Percentiles rank a stretch among this genome's conserved stretches.
Evolutionary conservation across 306 rosid genomes (phyloP).

Genomic region (Casuarina cunninghamiana): DNA sequence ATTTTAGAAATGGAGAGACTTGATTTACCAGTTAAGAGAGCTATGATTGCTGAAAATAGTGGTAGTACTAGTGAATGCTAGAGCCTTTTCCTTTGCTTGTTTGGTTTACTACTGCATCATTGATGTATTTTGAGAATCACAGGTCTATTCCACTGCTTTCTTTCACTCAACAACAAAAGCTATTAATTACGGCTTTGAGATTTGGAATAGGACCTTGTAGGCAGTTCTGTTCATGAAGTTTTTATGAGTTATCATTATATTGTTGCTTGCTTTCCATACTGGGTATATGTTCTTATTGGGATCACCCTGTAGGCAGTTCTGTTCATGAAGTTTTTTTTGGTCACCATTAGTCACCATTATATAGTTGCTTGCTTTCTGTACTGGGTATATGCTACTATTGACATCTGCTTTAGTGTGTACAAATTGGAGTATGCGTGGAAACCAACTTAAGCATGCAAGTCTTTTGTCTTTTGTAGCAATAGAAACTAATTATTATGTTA

Average conservation of each 20-base stretch:
- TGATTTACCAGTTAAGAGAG: not conserved
- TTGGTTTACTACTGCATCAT: not conserved
- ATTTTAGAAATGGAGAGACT: not conserved
- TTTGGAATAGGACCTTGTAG: not conserved
- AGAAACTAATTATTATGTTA: not conserved
- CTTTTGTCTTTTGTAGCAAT: not conserved
- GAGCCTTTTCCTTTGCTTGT: not conserved
- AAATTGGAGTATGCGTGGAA: not conserved
- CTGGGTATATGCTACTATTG: not conserved
- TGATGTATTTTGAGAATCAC: not conserved
- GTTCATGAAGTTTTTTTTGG: not conserved
- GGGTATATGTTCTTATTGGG: too few relatives aligned
- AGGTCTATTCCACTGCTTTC: not conserved
- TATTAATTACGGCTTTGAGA: not conserved
- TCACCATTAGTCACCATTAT: not conserved
- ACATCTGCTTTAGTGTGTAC: not conserved
- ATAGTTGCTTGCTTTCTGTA: not conserved
- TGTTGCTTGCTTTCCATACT: too few relatives aligned
- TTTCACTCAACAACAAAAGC: constrained; percentile 9
- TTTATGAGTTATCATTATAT: not conserved
- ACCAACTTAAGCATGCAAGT: not conserved
- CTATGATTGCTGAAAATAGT: not conserved
- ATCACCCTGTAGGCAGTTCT: not conserved
- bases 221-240: not conserved
- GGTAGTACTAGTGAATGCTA: not conserved